Conservation (phyloP, 495 filamentous ascomycete species). For the Talaromyces nanjingensis region DNA sequence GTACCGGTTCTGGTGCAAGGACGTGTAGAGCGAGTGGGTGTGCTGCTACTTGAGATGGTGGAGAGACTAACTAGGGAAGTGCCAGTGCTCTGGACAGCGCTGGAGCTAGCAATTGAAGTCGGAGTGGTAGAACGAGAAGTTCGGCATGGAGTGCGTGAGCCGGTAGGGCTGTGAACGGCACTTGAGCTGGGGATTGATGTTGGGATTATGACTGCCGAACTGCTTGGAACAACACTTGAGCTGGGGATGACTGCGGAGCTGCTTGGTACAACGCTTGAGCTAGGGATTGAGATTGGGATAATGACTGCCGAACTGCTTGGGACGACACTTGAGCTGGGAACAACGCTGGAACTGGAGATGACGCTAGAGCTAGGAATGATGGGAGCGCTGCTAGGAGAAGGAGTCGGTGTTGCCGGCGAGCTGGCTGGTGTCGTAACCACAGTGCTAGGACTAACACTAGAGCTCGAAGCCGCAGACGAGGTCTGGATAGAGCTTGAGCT, state of each 20-base stretch:
- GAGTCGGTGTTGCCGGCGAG: neutral
- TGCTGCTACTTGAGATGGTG: neutral
- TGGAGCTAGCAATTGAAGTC: neutral
- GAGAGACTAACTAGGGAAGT: neutral
- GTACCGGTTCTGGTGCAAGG: neutral
- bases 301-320: neutral
- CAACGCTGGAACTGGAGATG: neutral
- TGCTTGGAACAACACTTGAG: neutral
- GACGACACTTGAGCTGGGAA: neutral
- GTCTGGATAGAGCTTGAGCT: neutral
- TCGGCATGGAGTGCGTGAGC: neutral
- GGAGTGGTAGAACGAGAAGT: neutral
- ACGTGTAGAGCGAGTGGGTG: neutral
- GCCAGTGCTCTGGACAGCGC: neutral
- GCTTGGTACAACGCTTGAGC: neutral
- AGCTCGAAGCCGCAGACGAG: constrained; percentile 1
- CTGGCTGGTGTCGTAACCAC: neutral
- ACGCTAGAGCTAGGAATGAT: neutral
- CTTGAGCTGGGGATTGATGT: neutral
- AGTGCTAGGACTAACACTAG: neutral
- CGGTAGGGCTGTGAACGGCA: neutral
- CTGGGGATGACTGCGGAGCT: neutral
- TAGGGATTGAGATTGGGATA: neutral
- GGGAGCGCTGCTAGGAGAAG: neutral
- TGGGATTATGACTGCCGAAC: neutral